phyloP scores from a whole-genome alignment of 2,329 filamentous ascomycete species.

The Claviceps fusiformis region DNA sequence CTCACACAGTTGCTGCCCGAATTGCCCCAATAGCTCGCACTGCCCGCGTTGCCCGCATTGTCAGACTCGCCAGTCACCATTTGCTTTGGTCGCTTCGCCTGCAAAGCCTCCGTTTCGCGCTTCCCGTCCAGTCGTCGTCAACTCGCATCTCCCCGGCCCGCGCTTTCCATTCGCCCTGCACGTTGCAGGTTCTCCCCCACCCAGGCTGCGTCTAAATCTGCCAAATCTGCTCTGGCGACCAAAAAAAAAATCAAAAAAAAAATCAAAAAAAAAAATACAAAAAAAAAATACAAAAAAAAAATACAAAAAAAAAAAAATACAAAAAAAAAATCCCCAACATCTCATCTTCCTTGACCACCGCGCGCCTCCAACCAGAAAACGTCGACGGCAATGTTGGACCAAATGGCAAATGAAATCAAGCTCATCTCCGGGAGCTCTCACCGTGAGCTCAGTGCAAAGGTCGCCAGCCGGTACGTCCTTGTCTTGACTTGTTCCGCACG shows the following conservation, averaged over 20 bases:
- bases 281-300: no score
- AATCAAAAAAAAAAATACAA: no score
- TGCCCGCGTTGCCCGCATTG: no score
- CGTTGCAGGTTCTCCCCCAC: not conserved
- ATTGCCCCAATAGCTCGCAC: no score
- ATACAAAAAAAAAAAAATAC: no score
- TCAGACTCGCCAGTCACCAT: no score
- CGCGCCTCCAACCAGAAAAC: not conserved
- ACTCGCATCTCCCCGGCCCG: not conserved
- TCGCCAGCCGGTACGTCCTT: conserved; percentile 27
- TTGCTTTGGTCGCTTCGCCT: no score
- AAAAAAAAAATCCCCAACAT: no score
- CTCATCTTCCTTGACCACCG: not conserved
- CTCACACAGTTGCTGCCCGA: no score
- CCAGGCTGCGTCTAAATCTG: not conserved
- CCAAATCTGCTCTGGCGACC: not conserved
- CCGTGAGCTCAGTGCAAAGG: conserved; percentile 31
- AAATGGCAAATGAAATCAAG: conserved; percentile 41
- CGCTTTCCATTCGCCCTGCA: conserved; percentile 1
- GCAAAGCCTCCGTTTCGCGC: not conserved
- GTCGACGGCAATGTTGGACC: conserved; percentile 22
- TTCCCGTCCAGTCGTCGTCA: not conserved
- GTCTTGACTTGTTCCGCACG: conserved; percentile 6
- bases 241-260: no score
- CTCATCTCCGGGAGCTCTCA: conserved; percentile 36